These are phyloP conservation scores for Ophiocordyceps polyrhachis-furcata DNA, from an alignment of 2,329 filamentous ascomycete species.

Conservation along the genomic window DNA sequence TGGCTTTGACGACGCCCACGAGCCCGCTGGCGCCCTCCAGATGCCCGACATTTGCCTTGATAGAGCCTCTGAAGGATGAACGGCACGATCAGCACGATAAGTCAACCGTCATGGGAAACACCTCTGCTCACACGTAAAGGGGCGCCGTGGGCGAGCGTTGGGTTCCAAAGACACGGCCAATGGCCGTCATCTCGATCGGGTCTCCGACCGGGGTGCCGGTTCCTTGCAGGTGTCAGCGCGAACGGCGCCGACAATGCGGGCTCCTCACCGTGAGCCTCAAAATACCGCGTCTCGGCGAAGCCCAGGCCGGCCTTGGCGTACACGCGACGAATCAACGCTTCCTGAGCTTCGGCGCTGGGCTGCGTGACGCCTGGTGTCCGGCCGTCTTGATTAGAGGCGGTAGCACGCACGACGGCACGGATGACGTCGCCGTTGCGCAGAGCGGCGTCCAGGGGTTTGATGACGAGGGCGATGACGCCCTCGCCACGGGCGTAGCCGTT, in stretches of 20 bases:
- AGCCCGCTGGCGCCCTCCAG: slow-evolving; percentile 10
- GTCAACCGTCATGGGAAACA: neutral
- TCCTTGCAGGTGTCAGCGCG: neutral
- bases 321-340: slow-evolving; percentile 9
- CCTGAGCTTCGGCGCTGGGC: slow-evolving; percentile 15
- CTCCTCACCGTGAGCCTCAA: slow-evolving; percentile 5
- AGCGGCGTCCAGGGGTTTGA: slow-evolving; percentile 23
- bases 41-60: slow-evolving; percentile 15
- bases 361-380: slow-evolving; percentile 19
- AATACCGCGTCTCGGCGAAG: slow-evolving; percentile 4
- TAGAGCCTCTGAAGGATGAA: neutral
- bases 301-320: slow-evolving; percentile 9
- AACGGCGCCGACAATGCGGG: neutral
- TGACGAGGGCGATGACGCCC: slow-evolving; percentile 12
- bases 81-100: neutral
- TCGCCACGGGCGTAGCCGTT: slow-evolving; percentile 26
- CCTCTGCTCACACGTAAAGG: neutral
- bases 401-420: slow-evolving; percentile 9
- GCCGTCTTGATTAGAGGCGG: slow-evolving; percentile 19
- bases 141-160: slow-evolving; percentile 1
- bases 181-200: slow-evolving; percentile 16
- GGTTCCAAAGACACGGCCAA: slow-evolving; percentile 11
- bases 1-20: slow-evolving; percentile 9
- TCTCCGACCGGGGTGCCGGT: slow-evolving; percentile 22
- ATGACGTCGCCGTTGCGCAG: slow-evolving; percentile 17